These are phyloP conservation scores for Colletotrichum melonis DNA, from an alignment of 2,329 filamentous ascomycete genomes.

Conservation along the genomic window DNA sequence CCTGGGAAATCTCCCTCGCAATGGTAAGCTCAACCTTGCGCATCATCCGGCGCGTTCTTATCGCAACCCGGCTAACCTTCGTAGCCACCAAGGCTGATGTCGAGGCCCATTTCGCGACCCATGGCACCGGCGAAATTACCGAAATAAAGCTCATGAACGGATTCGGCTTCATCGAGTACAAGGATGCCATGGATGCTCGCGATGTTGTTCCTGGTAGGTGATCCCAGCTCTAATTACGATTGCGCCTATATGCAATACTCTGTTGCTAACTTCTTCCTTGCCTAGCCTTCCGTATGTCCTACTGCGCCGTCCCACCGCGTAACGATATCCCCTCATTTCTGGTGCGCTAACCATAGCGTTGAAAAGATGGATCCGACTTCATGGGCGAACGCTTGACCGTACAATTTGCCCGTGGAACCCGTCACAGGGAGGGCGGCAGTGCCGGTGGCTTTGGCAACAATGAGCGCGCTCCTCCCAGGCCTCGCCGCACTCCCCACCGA, in stretches of 20 bases:
- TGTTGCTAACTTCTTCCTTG: slow-evolving; percentile 25
- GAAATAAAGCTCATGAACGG: slow-evolving; percentile 99
- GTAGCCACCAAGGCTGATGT: slow-evolving; percentile 96
- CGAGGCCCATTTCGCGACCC: slow-evolving; percentile 92
- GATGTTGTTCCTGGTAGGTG: slow-evolving; percentile 95
- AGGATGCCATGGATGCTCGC: slow-evolving; percentile 96
- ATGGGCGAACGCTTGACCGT: slow-evolving; percentile 98
- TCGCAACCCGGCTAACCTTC: slow-evolving; percentile 36
- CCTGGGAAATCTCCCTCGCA: slow-evolving; percentile 95
- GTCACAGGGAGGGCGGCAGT: slow-evolving; percentile 56
- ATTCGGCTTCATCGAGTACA: slow-evolving; percentile 99
- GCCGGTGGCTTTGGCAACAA: slow-evolving; percentile 53
- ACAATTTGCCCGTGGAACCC: slow-evolving; percentile 93
- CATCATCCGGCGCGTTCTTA: background rate
- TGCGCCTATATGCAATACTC: background rate
- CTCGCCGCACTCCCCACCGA: slow-evolving; percentile 92
- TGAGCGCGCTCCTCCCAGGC: slow-evolving; percentile 75
- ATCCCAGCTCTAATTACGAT: slow-evolving; percentile 44
- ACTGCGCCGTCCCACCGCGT: background rate
- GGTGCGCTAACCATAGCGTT: slow-evolving; percentile 25
- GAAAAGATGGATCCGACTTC: slow-evolving; percentile 92
- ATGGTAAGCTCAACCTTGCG: slow-evolving; percentile 72
- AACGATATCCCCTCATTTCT: slow-evolving; percentile 34
- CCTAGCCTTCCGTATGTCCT: slow-evolving; percentile 70
- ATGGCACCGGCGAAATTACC: slow-evolving; percentile 96